Conservation (phyloP, 2,329 filamentous ascomycete species). For the Phaeosphaeriaceae sp. region DNA sequence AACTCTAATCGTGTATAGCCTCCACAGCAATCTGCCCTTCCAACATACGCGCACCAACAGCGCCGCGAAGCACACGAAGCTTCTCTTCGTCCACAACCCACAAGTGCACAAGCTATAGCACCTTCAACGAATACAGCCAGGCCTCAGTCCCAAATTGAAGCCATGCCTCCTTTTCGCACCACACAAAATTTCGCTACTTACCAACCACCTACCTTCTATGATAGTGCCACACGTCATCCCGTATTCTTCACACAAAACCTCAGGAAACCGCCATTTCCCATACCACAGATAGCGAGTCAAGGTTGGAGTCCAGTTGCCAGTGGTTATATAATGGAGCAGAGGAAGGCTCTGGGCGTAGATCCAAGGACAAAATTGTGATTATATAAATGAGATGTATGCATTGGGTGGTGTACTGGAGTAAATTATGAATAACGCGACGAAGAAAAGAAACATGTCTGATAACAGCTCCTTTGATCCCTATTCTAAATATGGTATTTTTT, state of each 20-base stretch:
- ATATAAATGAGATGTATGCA: neutral
- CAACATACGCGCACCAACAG: slow-evolving; percentile 34
- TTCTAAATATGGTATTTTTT: too few relatives aligned
- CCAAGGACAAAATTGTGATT: slow-evolving; percentile 39
- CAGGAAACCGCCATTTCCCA: slow-evolving; percentile 60
- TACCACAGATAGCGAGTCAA: slow-evolving; percentile 44
- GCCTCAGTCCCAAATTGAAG: slow-evolving; percentile 56
- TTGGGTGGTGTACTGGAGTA: neutral
- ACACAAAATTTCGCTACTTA: slow-evolving; percentile 20
- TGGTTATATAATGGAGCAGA: slow-evolving; percentile 49
- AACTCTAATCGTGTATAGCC: slow-evolving; percentile 25
- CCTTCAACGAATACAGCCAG: slow-evolving; percentile 3
- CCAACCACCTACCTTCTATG: slow-evolving; percentile 46
- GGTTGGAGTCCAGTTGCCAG: slow-evolving; percentile 53
- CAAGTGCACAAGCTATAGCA: neutral
- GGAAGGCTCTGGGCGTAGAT: slow-evolving; percentile 15
- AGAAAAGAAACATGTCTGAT: too few relatives aligned
- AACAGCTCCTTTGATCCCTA: too few relatives aligned
- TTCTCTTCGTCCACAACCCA: slow-evolving; percentile 11
- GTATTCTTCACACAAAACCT: slow-evolving; percentile 76
- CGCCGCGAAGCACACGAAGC: slow-evolving; percentile 27
- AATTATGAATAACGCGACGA: too few relatives aligned
- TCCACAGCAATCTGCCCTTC: slow-evolving; percentile 26
- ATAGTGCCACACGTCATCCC: slow-evolving; percentile 70
- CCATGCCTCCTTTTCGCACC: slow-evolving; percentile 52